These are phyloP conservation scores for Tetrahymena thermophila DNA, from an alignment of 73 alveolate species.

Conservation along the genomic window DNA sequence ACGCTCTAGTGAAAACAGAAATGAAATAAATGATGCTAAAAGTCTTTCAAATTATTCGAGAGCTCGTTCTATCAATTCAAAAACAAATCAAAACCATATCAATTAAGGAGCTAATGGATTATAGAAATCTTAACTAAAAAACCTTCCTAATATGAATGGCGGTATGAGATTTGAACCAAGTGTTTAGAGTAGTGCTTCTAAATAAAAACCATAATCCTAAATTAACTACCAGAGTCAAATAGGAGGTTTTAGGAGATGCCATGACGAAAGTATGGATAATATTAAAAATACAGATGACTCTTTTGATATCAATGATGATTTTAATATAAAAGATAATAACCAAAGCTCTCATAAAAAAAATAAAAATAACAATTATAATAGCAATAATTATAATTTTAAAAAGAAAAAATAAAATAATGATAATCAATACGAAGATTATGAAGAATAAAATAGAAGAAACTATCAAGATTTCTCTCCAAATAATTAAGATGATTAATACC, in stretches of 20 bases:
- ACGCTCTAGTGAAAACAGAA: neutral
- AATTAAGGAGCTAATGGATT: neutral
- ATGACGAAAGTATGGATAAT: neutral
- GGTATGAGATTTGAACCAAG: neutral
- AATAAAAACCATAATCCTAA: neutral
- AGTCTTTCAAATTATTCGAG: neutral
- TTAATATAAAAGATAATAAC: neutral
- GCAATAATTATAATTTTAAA: neutral
- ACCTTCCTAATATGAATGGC: neutral
- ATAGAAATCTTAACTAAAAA: neutral
- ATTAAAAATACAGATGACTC: neutral
- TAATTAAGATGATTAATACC: neutral
- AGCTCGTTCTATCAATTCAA: neutral
- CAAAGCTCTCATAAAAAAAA: neutral
- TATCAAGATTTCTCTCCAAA: neutral
- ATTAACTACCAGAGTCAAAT: neutral
- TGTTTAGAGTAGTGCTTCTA: neutral
- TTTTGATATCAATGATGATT: neutral
- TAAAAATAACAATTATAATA: neutral
- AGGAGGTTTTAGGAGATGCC: neutral
- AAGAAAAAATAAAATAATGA: neutral
- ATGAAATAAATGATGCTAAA: neutral
- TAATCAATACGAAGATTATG: neutral
- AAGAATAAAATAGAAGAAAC: neutral
- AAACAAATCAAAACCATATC: too few species aligned